Evolutionary conservation across 305 asterid species (phyloP), one percentile per base, ranked within the genome.

Genomic region (Rubia peregrina): DNA sequence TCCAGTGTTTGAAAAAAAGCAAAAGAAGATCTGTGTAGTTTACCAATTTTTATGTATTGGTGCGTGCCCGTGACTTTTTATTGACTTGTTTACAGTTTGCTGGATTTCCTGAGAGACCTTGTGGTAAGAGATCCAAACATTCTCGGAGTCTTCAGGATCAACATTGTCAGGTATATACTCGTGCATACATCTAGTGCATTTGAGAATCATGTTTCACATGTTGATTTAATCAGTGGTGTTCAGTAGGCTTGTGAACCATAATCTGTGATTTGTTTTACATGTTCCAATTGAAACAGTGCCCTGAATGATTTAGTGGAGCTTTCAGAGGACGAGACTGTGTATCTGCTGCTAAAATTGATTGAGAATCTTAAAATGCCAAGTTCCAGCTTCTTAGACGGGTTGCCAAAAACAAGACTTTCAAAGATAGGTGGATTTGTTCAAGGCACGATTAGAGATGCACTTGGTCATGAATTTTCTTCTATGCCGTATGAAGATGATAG

Each of bases 61-160:
- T 65, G 55, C 13, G 16, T 65, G 33, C 24, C 17, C 55, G 60
- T 79, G 77, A 80, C 72, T n/a, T 57, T 67, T 70, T 21, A 53
- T 17, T 82, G 67, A 16, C 56, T 74, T 77, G 77, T 60, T 69
- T 75, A 63, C 92, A 94, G 99, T 71, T 78, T 91, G 79, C 82
- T 87, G 80, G 69, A 76, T 68, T 91, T 91, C 77, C 75, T 95
- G 49, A 83, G 74, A 77, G 88, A 78, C 66, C 89, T 95, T 71
- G 80, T 91, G 42, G 59, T 21, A 74, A 89, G 85, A 83, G 90
- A 90, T 74, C 76, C 80, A 51, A 70, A 71, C 56, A 70, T 88
- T 76, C 75, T 82, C 66, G 78, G 66, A 70, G 77, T 73, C 74
- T 91, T 95, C 76, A 84, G 83, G 73, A 59, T 85, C 75, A 76